Percentiles rank a stretch among this genome's conserved stretches.
These are phyloP conservation scores for Scedosporium aurantiacum DNA, from an alignment of 2,329 filamentous ascomycete species.

Conservation along the genomic window DNA sequence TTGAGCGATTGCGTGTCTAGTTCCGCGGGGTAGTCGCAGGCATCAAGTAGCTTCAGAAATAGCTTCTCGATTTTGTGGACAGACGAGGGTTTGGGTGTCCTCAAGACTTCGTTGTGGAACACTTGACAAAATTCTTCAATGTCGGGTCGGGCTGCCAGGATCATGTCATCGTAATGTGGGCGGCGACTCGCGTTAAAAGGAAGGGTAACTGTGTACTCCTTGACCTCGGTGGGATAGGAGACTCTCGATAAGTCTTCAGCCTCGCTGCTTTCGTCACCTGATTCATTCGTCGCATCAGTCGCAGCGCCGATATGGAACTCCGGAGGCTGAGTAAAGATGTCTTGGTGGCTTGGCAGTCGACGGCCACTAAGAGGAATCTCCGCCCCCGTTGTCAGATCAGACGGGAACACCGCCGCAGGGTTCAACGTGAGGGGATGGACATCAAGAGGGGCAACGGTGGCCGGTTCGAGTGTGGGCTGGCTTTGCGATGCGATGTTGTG, in stretches of 20 bases:
- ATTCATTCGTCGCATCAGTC: not conserved
- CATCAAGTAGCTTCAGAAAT: conserved; percentile 37
- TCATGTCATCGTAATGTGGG: conserved; percentile 37
- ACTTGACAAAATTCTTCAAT: conserved; percentile 33
- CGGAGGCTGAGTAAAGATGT: not conserved
- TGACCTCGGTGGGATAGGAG: conserved; percentile 17
- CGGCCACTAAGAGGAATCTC: not conserved
- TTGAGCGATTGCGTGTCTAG: conserved; percentile 31
- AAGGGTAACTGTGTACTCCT: conserved; percentile 43
- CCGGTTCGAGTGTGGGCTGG: not conserved
- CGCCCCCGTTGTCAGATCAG: not conserved
- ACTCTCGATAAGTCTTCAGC: conserved; percentile 14
- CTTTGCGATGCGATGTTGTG: not conserved
- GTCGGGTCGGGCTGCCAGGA: conserved; percentile 30
- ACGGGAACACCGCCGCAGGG: not conserved
- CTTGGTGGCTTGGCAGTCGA: not conserved
- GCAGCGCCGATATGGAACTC: not conserved
- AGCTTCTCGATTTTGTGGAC: conserved; percentile 38
- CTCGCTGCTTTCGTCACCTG: conserved; percentile 10
- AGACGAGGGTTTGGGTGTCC: conserved; percentile 26
- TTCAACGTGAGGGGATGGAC: not conserved
- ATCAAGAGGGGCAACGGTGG: not conserved
- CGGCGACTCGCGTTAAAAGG: conserved; percentile 43
- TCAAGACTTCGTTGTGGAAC: conserved; percentile 28
- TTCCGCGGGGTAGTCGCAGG: conserved; percentile 48